Evolutionary conservation across 2,329 filamentous ascomycete genomes (phyloP).

Genomic region (Phyllosticta capitalensis): DNA sequence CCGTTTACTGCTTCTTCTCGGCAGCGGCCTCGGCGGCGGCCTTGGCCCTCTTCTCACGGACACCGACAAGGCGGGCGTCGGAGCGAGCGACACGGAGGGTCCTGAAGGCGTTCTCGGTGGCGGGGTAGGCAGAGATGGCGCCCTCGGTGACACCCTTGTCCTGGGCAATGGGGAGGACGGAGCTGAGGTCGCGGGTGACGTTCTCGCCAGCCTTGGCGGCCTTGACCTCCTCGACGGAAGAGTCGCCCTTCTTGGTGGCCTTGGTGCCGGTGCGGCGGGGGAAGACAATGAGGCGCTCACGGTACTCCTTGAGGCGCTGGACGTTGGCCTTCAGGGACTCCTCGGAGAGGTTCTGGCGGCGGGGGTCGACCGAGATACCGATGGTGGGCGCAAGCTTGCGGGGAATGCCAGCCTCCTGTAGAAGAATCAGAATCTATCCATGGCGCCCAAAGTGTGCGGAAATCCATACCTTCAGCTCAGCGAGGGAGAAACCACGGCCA

Average conservation of each 20-base stretch:
- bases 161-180: slow-evolving; percentile 64
- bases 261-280: slow-evolving; percentile 74
- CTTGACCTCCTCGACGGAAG: slow-evolving; percentile 72
- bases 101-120: slow-evolving; percentile 78
- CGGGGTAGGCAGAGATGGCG: slow-evolving; percentile 58
- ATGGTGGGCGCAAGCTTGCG: slow-evolving; percentile 90
- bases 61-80: slow-evolving; percentile 71
- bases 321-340: slow-evolving; percentile 93
- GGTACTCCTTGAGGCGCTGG: slow-evolving; percentile 95
- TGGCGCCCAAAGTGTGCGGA: not conserved
- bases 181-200: slow-evolving; percentile 43
- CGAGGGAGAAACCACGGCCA: slow-evolving; percentile 94
- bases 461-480: slow-evolving; percentile 85
- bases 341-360: slow-evolving; percentile 94
- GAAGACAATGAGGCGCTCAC: slow-evolving; percentile 92
- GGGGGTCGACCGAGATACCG: slow-evolving; percentile 92
- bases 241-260: slow-evolving; percentile 84
- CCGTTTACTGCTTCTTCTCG: slow-evolving; percentile 67
- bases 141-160: slow-evolving; percentile 67
- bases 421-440: slow-evolving; percentile 9
- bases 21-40: slow-evolving; percentile 76
- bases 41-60: slow-evolving; percentile 86
- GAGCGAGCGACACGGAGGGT: slow-evolving; percentile 76
- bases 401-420: slow-evolving; percentile 85
- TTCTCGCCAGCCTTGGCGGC: slow-evolving; percentile 49